These are phyloP conservation scores for Didymella keratinophila DNA, from an alignment of 2,329 filamentous ascomycete genomes.

Conservation along the genomic window DNA sequence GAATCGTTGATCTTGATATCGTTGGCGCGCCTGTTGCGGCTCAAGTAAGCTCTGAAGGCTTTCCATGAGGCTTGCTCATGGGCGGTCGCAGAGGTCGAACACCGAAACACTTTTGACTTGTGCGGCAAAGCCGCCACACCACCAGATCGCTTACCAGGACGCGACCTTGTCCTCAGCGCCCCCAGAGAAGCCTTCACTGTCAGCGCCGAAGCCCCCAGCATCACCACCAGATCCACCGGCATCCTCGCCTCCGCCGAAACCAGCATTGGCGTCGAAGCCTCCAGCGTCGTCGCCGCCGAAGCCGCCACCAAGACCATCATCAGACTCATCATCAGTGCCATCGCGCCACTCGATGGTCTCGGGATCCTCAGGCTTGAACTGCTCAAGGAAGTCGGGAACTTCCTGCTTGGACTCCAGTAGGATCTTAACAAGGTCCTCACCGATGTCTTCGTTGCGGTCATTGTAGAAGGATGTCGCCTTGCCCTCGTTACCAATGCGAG, in stretches of 20 bases:
- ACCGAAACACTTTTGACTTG: constrained; percentile 4
- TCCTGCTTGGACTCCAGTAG: constrained; percentile 80
- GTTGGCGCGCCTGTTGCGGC: not conserved
- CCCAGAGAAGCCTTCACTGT: constrained; percentile 4
- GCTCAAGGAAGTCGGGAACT: constrained; percentile 81
- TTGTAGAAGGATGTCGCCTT: constrained; percentile 90
- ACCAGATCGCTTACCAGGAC: constrained; percentile 35
- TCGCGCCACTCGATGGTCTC: constrained; percentile 62
- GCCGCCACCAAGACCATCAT: constrained; percentile 31
- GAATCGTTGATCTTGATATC: constrained; percentile 6
- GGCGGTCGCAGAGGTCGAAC: not conserved
- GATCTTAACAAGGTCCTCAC: constrained; percentile 76
- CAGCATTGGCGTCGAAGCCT: constrained; percentile 19
- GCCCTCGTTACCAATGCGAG: constrained; percentile 87
- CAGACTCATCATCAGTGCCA: constrained; percentile 53
- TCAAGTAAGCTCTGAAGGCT: not conserved
- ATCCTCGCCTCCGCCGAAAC: constrained; percentile 19
- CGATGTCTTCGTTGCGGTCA: constrained; percentile 76
- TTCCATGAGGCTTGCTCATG: not conserved
- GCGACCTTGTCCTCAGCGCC: constrained; percentile 35
- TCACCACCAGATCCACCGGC: constrained; percentile 9
- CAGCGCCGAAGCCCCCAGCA: constrained; percentile 11
- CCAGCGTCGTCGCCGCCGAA: constrained; percentile 19
- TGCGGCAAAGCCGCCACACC: not conserved
- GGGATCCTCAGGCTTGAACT: constrained; percentile 66